A percentile compares a stretch with the other conserved stretches of the same genome.
phyloP scores from a whole-genome alignment of 225 moss, liverwort and hornwort genomes.

The Lunularia cruciata region DNA sequence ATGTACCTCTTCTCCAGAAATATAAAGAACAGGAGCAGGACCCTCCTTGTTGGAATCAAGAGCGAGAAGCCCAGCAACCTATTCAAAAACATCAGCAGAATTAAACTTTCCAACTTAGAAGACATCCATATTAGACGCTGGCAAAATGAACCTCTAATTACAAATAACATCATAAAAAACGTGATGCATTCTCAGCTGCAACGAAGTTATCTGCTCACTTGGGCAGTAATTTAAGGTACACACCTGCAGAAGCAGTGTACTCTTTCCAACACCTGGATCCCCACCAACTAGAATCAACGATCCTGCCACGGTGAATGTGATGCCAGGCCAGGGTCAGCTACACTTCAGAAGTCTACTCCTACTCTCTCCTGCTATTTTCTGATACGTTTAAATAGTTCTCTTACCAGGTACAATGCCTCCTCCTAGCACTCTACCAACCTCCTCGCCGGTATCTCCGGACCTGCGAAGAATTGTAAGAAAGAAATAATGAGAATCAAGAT shows the following conservation, averaged over 20 bases:
- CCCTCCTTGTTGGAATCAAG: slow-evolving; percentile 59
- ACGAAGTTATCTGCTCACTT: neutral
- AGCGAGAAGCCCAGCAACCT: slow-evolving; percentile 94
- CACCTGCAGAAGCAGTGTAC: slow-evolving; percentile 95
- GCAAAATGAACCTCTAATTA: too few species aligned
- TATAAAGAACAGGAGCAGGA: slow-evolving; percentile 85
- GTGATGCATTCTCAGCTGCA: neutral
- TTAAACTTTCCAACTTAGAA: neutral
- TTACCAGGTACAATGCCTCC: slow-evolving; percentile 97
- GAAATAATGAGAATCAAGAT: too few species aligned
- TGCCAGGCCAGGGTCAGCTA: neutral
- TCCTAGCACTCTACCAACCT: slow-evolving; percentile 87
- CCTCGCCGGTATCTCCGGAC: slow-evolving; percentile 75
- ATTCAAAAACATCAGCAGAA: neutral
- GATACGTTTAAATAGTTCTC: neutral
- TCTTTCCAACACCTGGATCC: slow-evolving; percentile 98
- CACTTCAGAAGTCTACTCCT: neutral
- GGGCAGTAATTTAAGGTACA: too few species aligned
- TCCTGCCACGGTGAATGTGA: slow-evolving; percentile 47
- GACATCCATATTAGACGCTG: too few species aligned
- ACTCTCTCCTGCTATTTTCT: neutral
- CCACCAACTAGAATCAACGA: slow-evolving; percentile 96
- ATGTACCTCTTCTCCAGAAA: slow-evolving; percentile 98
- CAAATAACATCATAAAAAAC: too few species aligned
- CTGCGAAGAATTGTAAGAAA: slow-evolving; percentile 31